Evolutionary conservation across 495 filamentous ascomycete genomes (phyloP).

Genomic region (Penicillium bialowiezense): DNA sequence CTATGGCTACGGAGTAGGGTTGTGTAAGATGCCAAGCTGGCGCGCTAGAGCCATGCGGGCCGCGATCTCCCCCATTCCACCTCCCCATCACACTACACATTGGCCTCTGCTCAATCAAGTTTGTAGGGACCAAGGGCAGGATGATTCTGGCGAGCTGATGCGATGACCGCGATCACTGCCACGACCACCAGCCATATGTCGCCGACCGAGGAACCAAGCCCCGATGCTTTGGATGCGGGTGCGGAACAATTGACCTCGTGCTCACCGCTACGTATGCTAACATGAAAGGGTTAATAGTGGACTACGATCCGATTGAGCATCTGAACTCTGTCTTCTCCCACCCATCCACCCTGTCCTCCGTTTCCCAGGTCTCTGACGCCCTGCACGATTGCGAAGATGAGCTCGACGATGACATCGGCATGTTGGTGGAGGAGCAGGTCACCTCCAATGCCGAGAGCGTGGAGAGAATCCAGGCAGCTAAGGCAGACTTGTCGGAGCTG

Average conservation of each 20-base stretch:
- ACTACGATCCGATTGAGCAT: slow-evolving; percentile 92
- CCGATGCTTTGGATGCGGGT: slow-evolving; percentile 48
- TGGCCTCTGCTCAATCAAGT: slow-evolving; percentile 21
- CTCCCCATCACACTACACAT: slow-evolving; percentile 10
- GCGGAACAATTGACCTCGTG: slow-evolving; percentile 7
- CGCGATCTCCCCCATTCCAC: slow-evolving; percentile 9
- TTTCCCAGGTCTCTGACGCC: slow-evolving; percentile 65
- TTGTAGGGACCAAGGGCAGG: slow-evolving; percentile 19
- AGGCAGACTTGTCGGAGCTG: slow-evolving; percentile 81
- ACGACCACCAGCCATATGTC: slow-evolving; percentile 39
- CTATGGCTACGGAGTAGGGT: too few species aligned
- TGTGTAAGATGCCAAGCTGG: slow-evolving; percentile 28
- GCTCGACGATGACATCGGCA: slow-evolving; percentile 74
- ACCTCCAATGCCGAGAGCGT: slow-evolving; percentile 85
- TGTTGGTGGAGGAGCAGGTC: slow-evolving; percentile 75
- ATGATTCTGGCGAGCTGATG: slow-evolving; percentile 37
- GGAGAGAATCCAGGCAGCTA: slow-evolving; percentile 83
- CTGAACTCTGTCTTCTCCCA: slow-evolving; percentile 93
- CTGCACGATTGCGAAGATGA: slow-evolving; percentile 79
- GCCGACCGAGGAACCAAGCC: slow-evolving; percentile 32
- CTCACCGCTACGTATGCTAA: slow-evolving; percentile 18
- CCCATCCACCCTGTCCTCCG: slow-evolving; percentile 78
- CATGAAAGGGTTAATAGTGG: slow-evolving; percentile 51
- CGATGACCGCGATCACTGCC: slow-evolving; percentile 38
- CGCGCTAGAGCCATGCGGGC: slow-evolving; percentile 19